phyloP scores from a whole-genome alignment of 2,329 filamentous ascomycete genomes.

The Scedosporium minutisporum region DNA sequence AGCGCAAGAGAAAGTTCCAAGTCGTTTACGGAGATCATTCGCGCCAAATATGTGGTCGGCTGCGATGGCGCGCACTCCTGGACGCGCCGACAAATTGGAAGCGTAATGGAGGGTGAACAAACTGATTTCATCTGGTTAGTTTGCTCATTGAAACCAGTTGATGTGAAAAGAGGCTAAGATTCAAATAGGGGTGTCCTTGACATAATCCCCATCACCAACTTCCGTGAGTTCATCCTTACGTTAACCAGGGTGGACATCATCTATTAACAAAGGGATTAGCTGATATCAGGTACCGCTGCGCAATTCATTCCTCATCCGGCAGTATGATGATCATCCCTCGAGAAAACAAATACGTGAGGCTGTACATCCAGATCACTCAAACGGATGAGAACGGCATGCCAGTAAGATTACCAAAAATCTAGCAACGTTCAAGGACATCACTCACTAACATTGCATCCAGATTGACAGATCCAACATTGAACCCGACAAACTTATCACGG shows the following conservation, averaged over 20 bases:
- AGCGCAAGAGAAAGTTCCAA: background rate
- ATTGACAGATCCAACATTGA: slow-evolving; percentile 54
- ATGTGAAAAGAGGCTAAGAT: background rate
- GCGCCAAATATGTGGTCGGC: slow-evolving; percentile 55
- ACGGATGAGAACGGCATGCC: slow-evolving; percentile 27
- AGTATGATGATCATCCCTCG: slow-evolving; percentile 56
- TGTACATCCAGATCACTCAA: slow-evolving; percentile 52
- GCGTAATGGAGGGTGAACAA: slow-evolving; percentile 45
- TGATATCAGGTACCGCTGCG: slow-evolving; percentile 48
- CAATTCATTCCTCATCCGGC: slow-evolving; percentile 47
- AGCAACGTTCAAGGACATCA: no score
- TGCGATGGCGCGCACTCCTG: slow-evolving; percentile 60
- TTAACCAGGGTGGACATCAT: no score
- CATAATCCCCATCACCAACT: slow-evolving; percentile 30
- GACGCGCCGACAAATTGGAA: slow-evolving; percentile 47
- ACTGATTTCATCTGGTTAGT: slow-evolving; percentile 39
- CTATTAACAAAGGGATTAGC: slow-evolving; percentile 13
- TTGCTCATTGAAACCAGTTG: background rate
- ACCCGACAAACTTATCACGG: slow-evolving; percentile 50
- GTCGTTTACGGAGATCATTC: slow-evolving; percentile 30
- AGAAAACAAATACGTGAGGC: slow-evolving; percentile 51
- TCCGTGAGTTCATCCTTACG: background rate
- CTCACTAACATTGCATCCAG: slow-evolving; percentile 14
- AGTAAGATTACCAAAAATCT: no score
- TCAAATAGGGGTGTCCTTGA: slow-evolving; percentile 32